Evolutionary conservation across 805 yeast genomes (phyloP).

Genomic region (Candida tammaniensis): DNA sequence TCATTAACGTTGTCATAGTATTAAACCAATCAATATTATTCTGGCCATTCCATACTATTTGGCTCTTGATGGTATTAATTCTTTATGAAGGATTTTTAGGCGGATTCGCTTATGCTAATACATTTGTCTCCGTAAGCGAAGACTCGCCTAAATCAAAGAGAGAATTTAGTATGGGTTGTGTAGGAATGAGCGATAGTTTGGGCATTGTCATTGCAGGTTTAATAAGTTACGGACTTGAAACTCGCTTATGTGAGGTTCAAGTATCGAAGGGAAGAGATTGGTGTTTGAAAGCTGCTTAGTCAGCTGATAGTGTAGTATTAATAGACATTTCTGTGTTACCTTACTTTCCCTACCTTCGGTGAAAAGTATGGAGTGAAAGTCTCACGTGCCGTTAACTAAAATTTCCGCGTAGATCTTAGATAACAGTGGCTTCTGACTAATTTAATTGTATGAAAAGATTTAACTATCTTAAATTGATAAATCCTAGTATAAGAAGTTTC

Average conservation of each 20-base stretch:
- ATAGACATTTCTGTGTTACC: too few species aligned
- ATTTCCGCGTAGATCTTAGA: too few species aligned
- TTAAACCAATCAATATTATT: slow-evolving; percentile 63
- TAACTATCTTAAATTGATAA: too few species aligned
- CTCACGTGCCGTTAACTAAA: too few species aligned
- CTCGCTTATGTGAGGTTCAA: slow-evolving; percentile 68
- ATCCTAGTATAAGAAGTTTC: too few species aligned
- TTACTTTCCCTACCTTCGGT: too few species aligned
- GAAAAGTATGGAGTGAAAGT: too few species aligned
- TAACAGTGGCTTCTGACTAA: too few species aligned
- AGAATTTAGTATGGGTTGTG: slow-evolving; percentile 35
- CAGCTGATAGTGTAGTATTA: too few species aligned
- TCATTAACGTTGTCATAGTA: slow-evolving; percentile 56
- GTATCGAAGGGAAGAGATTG: slow-evolving; percentile 71
- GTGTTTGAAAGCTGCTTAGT: slow-evolving; percentile 51
- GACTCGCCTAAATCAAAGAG: slow-evolving; percentile 36
- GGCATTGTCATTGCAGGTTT: slow-evolving; percentile 84
- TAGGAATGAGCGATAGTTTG: slow-evolving; percentile 60
- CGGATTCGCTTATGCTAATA: slow-evolving; percentile 86
- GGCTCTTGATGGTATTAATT: slow-evolving; percentile 58
- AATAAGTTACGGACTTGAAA: slow-evolving; percentile 72
- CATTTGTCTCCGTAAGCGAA: slow-evolving; percentile 76
- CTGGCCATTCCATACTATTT: slow-evolving; percentile 56
- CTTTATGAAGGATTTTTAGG: slow-evolving; percentile 91
- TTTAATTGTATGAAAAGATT: too few species aligned